Conservation (phyloP, 352 stramenopile genomes). For the Globisporangium carolinianum region DNA sequence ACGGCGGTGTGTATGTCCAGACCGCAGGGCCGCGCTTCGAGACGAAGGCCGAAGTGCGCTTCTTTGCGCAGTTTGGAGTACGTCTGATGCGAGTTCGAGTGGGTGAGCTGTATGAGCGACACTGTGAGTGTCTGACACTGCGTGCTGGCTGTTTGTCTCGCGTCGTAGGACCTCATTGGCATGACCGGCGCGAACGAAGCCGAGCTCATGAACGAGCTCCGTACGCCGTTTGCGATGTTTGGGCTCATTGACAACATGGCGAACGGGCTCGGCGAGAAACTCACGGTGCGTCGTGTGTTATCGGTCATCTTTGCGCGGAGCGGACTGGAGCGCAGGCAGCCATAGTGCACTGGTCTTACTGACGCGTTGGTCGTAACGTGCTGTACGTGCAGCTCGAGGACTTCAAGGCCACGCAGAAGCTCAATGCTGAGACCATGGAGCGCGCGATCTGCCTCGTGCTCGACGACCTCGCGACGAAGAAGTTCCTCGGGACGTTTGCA, state of each 20-base stretch:
- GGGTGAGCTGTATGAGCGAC: too few species aligned
- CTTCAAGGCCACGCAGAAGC: slow-evolving; percentile 76
- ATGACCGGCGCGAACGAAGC: slow-evolving; percentile 88
- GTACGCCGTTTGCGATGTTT: slow-evolving; percentile 81
- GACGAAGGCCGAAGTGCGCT: slow-evolving; percentile 87
- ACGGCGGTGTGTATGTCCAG: slow-evolving; percentile 85
- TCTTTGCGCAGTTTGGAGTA: slow-evolving; percentile 79
- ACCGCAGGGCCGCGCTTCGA: slow-evolving; percentile 82
- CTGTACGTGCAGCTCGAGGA: slow-evolving; percentile 29
- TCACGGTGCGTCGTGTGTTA: slow-evolving; percentile 33
- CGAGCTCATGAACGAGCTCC: slow-evolving; percentile 78
- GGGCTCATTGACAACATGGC: slow-evolving; percentile 86
- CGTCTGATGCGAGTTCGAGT: neutral
- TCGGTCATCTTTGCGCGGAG: too few species aligned
- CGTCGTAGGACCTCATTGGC: slow-evolving; percentile 59
- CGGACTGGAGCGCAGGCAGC: neutral
- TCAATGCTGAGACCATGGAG: slow-evolving; percentile 68
- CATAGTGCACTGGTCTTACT: neutral
- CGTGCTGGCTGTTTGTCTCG: neutral
- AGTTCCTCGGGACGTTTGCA: slow-evolving; percentile 24
- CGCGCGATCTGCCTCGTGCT: slow-evolving; percentile 51
- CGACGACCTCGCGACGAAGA: slow-evolving; percentile 29
- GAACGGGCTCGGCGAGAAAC: slow-evolving; percentile 74
- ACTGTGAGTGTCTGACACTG: neutral
- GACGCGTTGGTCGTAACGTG: slow-evolving; percentile 1